phyloP scores from a whole-genome alignment of 495 filamentous ascomycete species.

The Aspergillus biplanus region DNA sequence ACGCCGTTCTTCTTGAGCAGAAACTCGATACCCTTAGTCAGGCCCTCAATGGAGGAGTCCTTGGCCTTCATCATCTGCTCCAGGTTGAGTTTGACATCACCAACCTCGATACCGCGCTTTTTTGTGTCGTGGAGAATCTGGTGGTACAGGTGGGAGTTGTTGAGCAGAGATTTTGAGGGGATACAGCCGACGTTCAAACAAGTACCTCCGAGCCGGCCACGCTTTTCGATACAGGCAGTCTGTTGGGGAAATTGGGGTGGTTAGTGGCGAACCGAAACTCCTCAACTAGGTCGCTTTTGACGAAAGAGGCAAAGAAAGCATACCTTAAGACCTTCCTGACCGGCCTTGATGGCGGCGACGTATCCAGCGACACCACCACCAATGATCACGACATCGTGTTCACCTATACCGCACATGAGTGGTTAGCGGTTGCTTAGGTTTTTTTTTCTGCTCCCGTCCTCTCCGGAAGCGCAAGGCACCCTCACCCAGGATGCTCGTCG shows the following conservation, averaged over 20 bases:
- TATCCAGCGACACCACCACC: constrained; percentile 98
- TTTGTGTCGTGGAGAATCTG: constrained; percentile 96
- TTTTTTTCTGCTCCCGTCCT: not conserved
- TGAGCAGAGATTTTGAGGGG: constrained; percentile 97
- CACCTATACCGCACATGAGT: constrained; percentile 57
- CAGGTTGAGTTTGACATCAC: constrained; percentile 95
- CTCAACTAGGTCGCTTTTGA: constrained; percentile 13
- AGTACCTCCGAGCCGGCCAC: constrained; percentile 90
- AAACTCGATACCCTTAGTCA: constrained; percentile 98
- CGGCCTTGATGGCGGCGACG: constrained; percentile 98
- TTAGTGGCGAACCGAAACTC: constrained; percentile 12
- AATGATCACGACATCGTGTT: constrained; percentile 91
- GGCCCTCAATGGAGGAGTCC: constrained; percentile 81
- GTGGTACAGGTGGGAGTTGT: constrained; percentile 99
- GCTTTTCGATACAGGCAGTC: constrained; percentile 99
- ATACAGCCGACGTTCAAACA: constrained; percentile 99
- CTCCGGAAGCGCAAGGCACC: constrained; percentile 24
- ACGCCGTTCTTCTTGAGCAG: constrained; percentile 98
- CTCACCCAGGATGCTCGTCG: not conserved
- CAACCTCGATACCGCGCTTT: constrained; percentile 94
- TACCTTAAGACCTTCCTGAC: constrained; percentile 96
- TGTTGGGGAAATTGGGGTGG: constrained; percentile 37
- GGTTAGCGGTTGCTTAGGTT: constrained; percentile 25
- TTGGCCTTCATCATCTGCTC: constrained; percentile 97
- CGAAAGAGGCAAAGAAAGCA: not conserved